phyloP scores from a whole-genome alignment of 2,329 filamentous ascomycete species.

The Aspergillus ochraceoroseus region DNA sequence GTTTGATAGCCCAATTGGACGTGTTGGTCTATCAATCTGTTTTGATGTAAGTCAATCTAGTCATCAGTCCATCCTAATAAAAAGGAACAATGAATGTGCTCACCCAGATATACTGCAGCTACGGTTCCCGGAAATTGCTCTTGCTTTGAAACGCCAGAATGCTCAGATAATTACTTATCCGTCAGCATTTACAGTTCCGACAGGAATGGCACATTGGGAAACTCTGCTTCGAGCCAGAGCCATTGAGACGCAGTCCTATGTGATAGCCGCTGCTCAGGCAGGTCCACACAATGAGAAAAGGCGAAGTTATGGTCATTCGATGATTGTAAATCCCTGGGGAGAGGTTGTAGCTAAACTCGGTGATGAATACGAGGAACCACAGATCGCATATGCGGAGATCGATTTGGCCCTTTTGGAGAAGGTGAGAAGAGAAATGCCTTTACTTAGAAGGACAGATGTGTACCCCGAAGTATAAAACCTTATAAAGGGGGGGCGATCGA shows the following conservation, averaged over 20 bases:
- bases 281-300: conserved; percentile 71
- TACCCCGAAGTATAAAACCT: conserved; percentile 37
- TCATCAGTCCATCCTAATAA: background rate
- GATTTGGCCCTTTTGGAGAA: conserved; percentile 51
- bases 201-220: conserved; percentile 82
- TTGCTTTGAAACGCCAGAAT: conserved; percentile 60
- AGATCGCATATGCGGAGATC: conserved; percentile 51
- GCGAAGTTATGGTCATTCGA: conserved; percentile 76
- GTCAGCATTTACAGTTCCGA: conserved; percentile 83
- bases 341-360: conserved; percentile 61
- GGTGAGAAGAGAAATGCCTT: conserved; percentile 53
- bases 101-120: conserved; percentile 44
- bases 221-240: conserved; percentile 71
- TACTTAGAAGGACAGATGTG: conserved; percentile 52
- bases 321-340: conserved; percentile 86
- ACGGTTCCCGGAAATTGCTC: conserved; percentile 70
- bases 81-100: background rate
- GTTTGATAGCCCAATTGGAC: conserved; percentile 68
- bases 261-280: conserved; percentile 78
- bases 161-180: conserved; percentile 81
- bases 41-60: conserved; percentile 59
- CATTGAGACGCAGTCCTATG: conserved; percentile 83
- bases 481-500: background rate
- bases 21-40: conserved; percentile 76
- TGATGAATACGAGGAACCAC: conserved; percentile 43